Evolutionary conservation across 768 basidiomycete genomes (phyloP).

Genomic region (Phallus indusiatus): DNA sequence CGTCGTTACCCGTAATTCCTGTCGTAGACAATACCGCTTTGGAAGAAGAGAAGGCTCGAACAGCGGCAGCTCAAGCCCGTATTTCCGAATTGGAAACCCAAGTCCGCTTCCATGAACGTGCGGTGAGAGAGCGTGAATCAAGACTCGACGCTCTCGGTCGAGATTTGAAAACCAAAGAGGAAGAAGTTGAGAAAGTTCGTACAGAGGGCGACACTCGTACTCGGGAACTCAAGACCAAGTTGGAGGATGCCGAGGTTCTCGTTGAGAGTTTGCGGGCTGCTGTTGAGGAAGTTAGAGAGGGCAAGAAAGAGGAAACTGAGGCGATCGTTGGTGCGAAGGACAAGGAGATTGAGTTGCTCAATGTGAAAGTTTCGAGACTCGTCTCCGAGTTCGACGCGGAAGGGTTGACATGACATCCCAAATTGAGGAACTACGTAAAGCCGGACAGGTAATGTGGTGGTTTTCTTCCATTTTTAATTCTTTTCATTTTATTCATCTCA

Average conservation of each 20-base stretch:
- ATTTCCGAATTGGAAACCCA: slow-evolving; percentile 35
- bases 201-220: slow-evolving; percentile 35
- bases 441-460: slow-evolving; percentile 61
- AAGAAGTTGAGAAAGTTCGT: slow-evolving; percentile 38
- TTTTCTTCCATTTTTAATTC: background rate
- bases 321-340: slow-evolving; percentile 46
- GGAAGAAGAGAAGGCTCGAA: slow-evolving; percentile 4
- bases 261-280: slow-evolving; percentile 42
- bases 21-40: slow-evolving; percentile 15
- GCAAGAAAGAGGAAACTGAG: slow-evolving; percentile 38
- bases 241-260: slow-evolving; percentile 35
- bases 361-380: slow-evolving; percentile 28
- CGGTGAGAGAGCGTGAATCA: slow-evolving; percentile 34
- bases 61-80: slow-evolving; percentile 22
- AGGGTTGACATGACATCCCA: slow-evolving; percentile 58
- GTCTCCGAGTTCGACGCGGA: slow-evolving; percentile 42
- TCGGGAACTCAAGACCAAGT: slow-evolving; percentile 33
- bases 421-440: slow-evolving; percentile 77
- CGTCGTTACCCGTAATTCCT: no score
- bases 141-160: slow-evolving; percentile 41
- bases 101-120: slow-evolving; percentile 31
- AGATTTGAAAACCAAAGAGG: slow-evolving; percentile 25
- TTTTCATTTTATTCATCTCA: background rate
- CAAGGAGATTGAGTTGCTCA: slow-evolving; percentile 48
- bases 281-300: slow-evolving; percentile 39